phyloP scores from a whole-genome alignment of 495 filamentous ascomycete genomes.

The Aspergillus hancockii region DNA sequence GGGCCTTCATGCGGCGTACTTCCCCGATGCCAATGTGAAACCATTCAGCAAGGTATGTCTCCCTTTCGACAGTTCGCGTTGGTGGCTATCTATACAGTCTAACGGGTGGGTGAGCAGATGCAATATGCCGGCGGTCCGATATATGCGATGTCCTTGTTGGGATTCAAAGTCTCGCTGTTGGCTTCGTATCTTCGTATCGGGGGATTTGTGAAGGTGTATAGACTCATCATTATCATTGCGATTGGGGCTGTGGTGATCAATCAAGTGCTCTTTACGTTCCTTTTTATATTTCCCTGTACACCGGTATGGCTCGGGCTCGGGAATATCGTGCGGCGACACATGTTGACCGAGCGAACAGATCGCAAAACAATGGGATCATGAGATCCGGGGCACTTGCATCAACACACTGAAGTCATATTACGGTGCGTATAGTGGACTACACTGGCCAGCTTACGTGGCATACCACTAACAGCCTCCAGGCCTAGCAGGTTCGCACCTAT shows the following conservation, averaged over 20 bases:
- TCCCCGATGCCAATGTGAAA: conserved; percentile 27
- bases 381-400: conserved; percentile 43
- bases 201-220: conserved; percentile 40
- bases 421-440: conserved; percentile 19
- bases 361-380: conserved; percentile 47
- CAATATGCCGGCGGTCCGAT: conserved; percentile 35
- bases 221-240: conserved; percentile 31
- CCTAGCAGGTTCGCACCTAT: not conserved
- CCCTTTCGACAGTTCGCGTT: not conserved
- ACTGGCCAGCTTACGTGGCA: not conserved
- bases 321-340: not conserved
- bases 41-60: conserved; percentile 26
- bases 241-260: conserved; percentile 40
- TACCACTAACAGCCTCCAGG: not conserved
- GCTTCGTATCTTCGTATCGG: conserved; percentile 52
- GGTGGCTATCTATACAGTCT: not conserved
- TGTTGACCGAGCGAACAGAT: conserved; percentile 23
- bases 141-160: conserved; percentile 40
- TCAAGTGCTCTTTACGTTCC: conserved; percentile 28
- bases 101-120: conserved; percentile 16
- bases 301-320: conserved; percentile 31
- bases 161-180: conserved; percentile 54
- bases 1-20: conserved; percentile 20
- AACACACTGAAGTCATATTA: conserved; percentile 44
- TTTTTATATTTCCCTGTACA: conserved; percentile 34